These are phyloP conservation scores for Barnettozyma californica DNA, from an alignment of 805 yeast species.

Conservation along the genomic window DNA sequence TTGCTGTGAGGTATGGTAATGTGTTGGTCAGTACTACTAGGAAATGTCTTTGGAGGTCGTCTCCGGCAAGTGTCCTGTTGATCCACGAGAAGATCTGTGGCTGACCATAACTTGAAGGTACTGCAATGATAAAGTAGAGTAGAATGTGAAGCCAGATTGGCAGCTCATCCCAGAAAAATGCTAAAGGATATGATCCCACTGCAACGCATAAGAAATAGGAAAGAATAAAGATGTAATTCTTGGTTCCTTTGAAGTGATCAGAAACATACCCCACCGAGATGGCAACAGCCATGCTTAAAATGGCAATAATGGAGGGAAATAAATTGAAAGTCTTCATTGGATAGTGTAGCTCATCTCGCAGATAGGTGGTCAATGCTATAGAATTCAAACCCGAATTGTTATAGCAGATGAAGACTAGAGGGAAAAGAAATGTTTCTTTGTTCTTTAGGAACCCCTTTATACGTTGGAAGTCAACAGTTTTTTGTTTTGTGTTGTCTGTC, in stretches of 20 bases:
- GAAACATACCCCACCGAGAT: constrained; percentile 31
- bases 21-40: constrained; percentile 35
- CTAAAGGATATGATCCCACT: constrained; percentile 38
- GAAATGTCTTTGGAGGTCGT: constrained; percentile 24
- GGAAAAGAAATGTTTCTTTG: constrained; percentile 43
- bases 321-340: constrained; percentile 31
- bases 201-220: constrained; percentile 36
- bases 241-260: constrained; percentile 32
- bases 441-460: constrained; percentile 36
- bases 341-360: constrained; percentile 30
- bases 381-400: constrained; percentile 22
- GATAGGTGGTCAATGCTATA: constrained; percentile 42
- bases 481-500: constrained; percentile 26
- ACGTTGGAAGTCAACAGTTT: constrained; percentile 30
- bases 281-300: constrained; percentile 32
- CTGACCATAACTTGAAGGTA: constrained; percentile 48
- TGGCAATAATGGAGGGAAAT: constrained; percentile 34
- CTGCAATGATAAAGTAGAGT: constrained; percentile 40
- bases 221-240: constrained; percentile 34
- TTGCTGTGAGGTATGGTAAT: constrained; percentile 34
- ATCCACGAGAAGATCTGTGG: constrained; percentile 53
- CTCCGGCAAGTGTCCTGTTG: constrained; percentile 33
- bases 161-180: constrained; percentile 36
- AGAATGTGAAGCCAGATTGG: constrained; percentile 43
- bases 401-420: constrained; percentile 20